Conservation (phyloP, 1,284 basidiomycete genomes). For the Heterobasidion occidentale region DNA sequence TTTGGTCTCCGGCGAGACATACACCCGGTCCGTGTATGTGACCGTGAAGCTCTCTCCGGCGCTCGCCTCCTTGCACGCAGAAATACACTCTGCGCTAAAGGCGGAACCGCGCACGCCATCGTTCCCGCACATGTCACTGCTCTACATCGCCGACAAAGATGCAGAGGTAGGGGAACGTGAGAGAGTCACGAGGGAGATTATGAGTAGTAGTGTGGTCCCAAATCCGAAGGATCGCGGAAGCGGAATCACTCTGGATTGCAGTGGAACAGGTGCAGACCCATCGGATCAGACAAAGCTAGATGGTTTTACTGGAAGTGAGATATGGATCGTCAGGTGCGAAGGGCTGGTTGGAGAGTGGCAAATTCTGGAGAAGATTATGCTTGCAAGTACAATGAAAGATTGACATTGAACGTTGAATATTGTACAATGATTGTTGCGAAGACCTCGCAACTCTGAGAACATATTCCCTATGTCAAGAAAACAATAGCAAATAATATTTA, state of each 20-base stretch:
- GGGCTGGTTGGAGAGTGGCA: constrained; percentile 57
- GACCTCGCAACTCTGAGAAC: no score
- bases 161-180: constrained; percentile 24
- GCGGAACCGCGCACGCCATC: constrained; percentile 38
- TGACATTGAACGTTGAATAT: background rate
- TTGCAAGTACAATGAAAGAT: constrained; percentile 1
- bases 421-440: background rate
- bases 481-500: no score
- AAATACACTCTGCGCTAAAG: constrained; percentile 35
- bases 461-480: no score
- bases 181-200: constrained; percentile 26
- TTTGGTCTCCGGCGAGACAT: constrained; percentile 48
- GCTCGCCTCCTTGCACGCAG: constrained; percentile 39
- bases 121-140: constrained; percentile 64
- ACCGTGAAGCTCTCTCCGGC: constrained; percentile 35
- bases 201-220: constrained; percentile 25
- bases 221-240: constrained; percentile 10
- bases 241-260: constrained; percentile 24
- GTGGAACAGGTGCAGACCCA: constrained; percentile 11
- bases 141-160: constrained; percentile 60
- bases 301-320: constrained; percentile 42
- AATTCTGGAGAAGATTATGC: constrained; percentile 33
- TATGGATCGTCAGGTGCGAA: constrained; percentile 58
- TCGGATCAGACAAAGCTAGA: constrained; percentile 25
- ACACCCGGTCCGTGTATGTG: constrained; percentile 65